Conservation (phyloP, 2,329 filamentous ascomycete species). For the Alternaria sp. region DNA sequence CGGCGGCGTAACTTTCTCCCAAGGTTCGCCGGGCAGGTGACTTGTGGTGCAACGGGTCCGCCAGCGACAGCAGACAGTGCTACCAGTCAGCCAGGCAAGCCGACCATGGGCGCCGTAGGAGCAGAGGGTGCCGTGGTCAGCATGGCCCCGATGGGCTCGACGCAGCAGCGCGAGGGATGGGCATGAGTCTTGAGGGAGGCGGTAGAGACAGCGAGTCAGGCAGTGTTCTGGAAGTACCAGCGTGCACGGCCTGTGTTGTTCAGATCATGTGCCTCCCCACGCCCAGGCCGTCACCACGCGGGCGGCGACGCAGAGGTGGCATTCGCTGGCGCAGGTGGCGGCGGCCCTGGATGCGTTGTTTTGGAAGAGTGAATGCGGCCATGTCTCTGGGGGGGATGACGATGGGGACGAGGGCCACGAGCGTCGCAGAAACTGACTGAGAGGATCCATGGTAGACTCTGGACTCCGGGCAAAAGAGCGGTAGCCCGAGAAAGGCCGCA, state of each 20-base stretch:
- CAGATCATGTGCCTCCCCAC: conserved; percentile 45
- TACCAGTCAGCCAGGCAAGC: conserved; percentile 2
- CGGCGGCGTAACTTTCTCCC: conserved; percentile 15
- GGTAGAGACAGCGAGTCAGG: conserved; percentile 38
- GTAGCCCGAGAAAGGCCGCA: conserved; percentile 16
- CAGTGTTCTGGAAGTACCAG: conserved; percentile 42
- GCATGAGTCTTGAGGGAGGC: conserved; percentile 13
- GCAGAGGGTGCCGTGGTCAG: neutral
- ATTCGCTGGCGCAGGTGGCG: conserved; percentile 11
- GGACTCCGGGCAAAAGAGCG: conserved; percentile 9
- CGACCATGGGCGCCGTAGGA: neutral
- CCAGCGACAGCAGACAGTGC: conserved; percentile 6
- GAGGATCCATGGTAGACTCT: conserved; percentile 1
- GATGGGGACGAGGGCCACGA: conserved; percentile 2
- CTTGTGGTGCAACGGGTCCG: conserved; percentile 20
- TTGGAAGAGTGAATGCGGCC: neutral
- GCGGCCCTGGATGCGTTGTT: conserved; percentile 15
- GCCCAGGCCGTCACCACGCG: conserved; percentile 36
- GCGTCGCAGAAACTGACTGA: conserved; percentile 11
- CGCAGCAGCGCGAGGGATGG: conserved; percentile 2
- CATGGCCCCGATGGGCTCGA: conserved; percentile 1
- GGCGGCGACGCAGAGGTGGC: conserved; percentile 26
- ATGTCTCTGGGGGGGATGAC: neutral
- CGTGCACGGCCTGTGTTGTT: conserved; percentile 27
- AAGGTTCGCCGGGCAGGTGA: conserved; percentile 24